phyloP scores from a whole-genome alignment of 164 flowering plant genomes.

The Vitis labrusca region DNA sequence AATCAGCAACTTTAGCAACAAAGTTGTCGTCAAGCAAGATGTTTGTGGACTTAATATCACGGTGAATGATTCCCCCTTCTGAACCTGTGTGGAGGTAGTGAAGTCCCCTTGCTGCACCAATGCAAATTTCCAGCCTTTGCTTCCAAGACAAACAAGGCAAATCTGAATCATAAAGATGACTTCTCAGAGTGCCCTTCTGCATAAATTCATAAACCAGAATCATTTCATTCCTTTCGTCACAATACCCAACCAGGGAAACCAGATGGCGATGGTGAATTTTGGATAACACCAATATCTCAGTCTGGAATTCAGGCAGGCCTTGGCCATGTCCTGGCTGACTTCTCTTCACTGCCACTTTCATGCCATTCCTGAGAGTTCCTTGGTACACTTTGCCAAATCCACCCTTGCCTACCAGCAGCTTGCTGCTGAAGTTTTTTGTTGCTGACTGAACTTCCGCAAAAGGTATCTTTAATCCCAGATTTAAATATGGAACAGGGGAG shows the following conservation, averaged over 20 bases:
- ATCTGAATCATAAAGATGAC: conserved; percentile 17
- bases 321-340: conserved; percentile 20
- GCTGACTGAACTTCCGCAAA: conserved; percentile 16
- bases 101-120: conserved; percentile 27
- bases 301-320: conserved; percentile 26
- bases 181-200: conserved; percentile 27
- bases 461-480: conserved; percentile 17
- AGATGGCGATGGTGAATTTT: conserved; percentile 24
- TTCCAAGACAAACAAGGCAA: conserved; percentile 15
- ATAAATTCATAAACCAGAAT: conserved; percentile 32
- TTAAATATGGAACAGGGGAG: conserved; percentile 10
- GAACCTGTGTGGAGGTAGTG: conserved; percentile 25
- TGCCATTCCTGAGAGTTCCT: conserved; percentile 16
- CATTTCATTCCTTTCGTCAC: conserved; percentile 28
- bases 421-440: conserved; percentile 17
- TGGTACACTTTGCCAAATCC: conserved; percentile 26
- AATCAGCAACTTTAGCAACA: conserved; percentile 29
- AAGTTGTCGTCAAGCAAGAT: conserved; percentile 20
- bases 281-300: conserved; percentile 22
- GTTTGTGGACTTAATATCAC: conserved; percentile 30
- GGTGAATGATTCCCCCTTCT: conserved; percentile 20
- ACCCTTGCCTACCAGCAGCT: conserved; percentile 15
- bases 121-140: conserved; percentile 29
- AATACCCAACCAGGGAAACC: conserved; percentile 26
- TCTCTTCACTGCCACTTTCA: conserved; percentile 25